phyloP scores from a whole-genome alignment of 1,284 basidiomycete genomes.

The Moesziomyces aphidis region DNA sequence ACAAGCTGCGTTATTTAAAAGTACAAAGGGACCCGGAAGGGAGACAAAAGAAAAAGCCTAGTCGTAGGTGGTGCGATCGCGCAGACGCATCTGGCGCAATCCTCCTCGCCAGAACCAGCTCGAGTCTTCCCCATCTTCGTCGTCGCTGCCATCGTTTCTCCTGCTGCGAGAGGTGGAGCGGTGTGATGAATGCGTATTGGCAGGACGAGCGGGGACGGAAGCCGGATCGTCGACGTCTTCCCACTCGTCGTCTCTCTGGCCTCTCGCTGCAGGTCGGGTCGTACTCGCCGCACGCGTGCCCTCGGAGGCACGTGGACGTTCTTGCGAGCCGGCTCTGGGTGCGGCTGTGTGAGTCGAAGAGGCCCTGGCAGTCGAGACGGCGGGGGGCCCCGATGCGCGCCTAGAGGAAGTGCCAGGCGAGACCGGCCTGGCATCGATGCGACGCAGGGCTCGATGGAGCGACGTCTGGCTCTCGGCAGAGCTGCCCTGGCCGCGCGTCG shows the following conservation, averaged over 20 bases:
- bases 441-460: conserved; percentile 1
- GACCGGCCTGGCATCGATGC: conserved; percentile 1
- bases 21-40: conserved; percentile 1
- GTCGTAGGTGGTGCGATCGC: conserved; percentile 55
- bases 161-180: conserved; percentile 10
- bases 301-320: not conserved
- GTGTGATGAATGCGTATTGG: not conserved
- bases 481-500: conserved; percentile 3
- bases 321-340: not conserved
- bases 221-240: conserved; percentile 17
- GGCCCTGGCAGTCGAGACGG: not conserved
- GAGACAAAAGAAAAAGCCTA: conserved; percentile 9
- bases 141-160: conserved; percentile 32
- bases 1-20: conserved; percentile 6
- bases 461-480: conserved; percentile 14
- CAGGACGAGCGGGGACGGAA: not conserved
- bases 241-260: conserved; percentile 34
- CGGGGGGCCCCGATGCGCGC: not conserved
- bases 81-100: conserved; percentile 46
- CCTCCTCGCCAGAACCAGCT: conserved; percentile 62
- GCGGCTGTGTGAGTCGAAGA: not conserved
- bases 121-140: conserved; percentile 26
- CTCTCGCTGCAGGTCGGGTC: not conserved
- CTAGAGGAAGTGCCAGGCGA: conserved; percentile 3
- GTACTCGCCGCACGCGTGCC: not conserved